Base-by-base conservation (phyloP, 2,329 filamentous ascomycete genomes). In the Polytolypa hystricis region DNA sequence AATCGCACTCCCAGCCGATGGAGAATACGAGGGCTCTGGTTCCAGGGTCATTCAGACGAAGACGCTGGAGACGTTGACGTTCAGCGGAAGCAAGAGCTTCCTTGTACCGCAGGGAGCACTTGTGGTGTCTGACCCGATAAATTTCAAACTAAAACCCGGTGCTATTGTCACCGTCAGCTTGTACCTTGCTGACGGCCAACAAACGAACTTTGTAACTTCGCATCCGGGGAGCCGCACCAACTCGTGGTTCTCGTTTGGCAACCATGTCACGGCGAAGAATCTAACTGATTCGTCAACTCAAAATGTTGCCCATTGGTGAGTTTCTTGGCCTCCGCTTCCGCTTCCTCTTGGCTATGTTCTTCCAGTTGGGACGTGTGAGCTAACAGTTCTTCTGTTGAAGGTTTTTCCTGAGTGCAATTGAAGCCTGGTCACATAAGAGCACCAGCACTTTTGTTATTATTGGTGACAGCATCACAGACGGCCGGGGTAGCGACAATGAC, bases 211-310 rank as follows among this genome's bases (percentile, higher is more conserved):
- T 18, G 75, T 82, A 37, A 81, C 77, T 0, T 69, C 68, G 0
- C 79, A 82, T 41, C 77, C 78, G 0, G 77, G 77, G 4, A 78
- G 73, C 45, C 66, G 77, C 4, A 79, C 76, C 0, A 77, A 70
- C 0, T 73, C 69, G 7, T 81, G 68, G 65, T 69, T 77, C 54
- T 63, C 68, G 26, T 55, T 60, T 7, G 78, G 78, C 2, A 73
- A 81, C 47, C 62, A 67, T n/a, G 66, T 74, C 1, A 56, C 58
- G 5, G 63, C 64, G 0, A 51, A 61, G 0, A 65, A 67, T n/a
- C 51, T 79, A 5, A 60, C 56, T 2, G 54, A 57, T 23, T 12
- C 54, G 0, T 51, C 43, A 15, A 57, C 56, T 1, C 51, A 61
- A 26, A 57, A 52, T 16, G 52, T 55, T 14, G 61, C 60, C 5